Percentiles rank a stretch among this genome's conserved stretches.
phyloP scores from a whole-genome alignment of 1,284 basidiomycete genomes.

The Ceratobasidium sp. region DNA sequence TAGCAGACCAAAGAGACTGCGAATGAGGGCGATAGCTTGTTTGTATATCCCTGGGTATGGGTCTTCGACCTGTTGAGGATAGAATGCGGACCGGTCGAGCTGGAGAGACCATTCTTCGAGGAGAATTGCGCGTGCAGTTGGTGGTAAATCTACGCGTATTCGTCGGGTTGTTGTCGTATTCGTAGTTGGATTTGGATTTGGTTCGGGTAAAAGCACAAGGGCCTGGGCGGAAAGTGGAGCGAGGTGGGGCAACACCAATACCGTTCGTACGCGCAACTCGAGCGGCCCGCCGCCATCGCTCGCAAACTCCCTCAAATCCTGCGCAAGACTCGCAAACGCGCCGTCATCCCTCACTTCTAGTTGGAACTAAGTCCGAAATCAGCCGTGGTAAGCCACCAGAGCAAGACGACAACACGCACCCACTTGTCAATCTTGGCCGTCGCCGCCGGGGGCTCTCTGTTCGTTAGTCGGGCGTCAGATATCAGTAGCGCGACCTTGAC shows the following conservation, averaged over 20 bases:
- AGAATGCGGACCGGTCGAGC: conserved; percentile 57
- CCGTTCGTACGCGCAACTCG: conserved; percentile 76
- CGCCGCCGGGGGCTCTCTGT: conserved; percentile 1
- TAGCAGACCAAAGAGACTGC: conserved; percentile 77
- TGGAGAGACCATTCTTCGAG: conserved; percentile 78
- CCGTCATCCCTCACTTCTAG: conserved; percentile 73
- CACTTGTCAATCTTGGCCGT: conserved; percentile 76
- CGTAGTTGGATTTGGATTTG: conserved; percentile 40
- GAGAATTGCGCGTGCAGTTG: conserved; percentile 73
- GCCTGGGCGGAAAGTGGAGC: conserved; percentile 70
- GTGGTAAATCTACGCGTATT: conserved; percentile 62
- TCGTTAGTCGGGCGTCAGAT: conserved; percentile 67
- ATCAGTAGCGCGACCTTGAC: conserved; percentile 80
- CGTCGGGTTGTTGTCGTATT: not conserved
- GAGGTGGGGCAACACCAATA: conserved; percentile 67
- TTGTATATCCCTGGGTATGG: conserved; percentile 73
- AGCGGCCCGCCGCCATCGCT: conserved; percentile 60
- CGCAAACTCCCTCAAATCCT: conserved; percentile 69
- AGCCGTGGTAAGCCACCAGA: conserved; percentile 28
- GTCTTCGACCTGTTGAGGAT: conserved; percentile 48
- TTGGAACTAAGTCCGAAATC: conserved; percentile 72
- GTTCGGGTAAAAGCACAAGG: conserved; percentile 71
- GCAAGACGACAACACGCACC: conserved; percentile 63
- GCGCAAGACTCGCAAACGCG: conserved; percentile 56
- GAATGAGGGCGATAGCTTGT: conserved; percentile 81